Evolutionary conservation across 139 green algal genomes (phyloP).

Genomic region (Coelastrella sp.): DNA sequence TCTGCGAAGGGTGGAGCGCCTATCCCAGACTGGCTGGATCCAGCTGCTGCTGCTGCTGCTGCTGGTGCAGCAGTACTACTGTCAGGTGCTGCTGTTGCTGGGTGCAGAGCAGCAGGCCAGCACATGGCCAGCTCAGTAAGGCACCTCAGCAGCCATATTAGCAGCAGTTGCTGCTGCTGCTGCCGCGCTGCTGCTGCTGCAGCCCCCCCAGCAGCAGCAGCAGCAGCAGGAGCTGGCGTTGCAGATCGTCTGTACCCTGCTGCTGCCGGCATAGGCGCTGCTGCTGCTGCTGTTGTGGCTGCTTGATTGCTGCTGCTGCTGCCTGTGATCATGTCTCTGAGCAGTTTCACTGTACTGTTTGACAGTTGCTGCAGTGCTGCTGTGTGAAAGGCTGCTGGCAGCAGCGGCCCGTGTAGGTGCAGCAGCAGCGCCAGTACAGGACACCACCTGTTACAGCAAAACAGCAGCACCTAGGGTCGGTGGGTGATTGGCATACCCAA

Average conservation of each 20-base stretch:
- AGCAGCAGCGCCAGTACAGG: constrained; percentile 40
- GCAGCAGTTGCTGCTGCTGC: constrained; percentile 9
- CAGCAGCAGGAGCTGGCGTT: neutral
- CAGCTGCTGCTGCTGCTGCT: constrained; percentile 14
- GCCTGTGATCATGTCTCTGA: neutral
- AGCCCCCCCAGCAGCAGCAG: neutral
- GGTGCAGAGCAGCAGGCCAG: constrained; percentile 26
- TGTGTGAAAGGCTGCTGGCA: neutral
- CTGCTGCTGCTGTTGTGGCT: constrained; percentile 35
- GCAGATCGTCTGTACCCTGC: neutral
- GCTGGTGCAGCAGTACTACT: no score
- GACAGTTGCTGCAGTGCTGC: constrained; percentile 18
- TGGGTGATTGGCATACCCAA: no score
- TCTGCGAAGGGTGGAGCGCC: neutral
- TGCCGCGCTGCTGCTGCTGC: constrained; percentile 3
- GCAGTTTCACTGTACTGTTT: neutral
- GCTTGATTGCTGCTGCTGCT: constrained; percentile 11
- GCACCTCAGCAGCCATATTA: constrained; percentile 16
- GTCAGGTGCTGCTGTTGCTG: neutral
- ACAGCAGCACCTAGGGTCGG: constrained; percentile 8
- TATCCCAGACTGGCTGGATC: no score
- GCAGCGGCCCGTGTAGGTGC: constrained; percentile 22
- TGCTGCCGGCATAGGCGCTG: neutral
- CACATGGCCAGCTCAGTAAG: neutral
- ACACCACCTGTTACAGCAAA: constrained; percentile 30